Conservation (phyloP, 306 rosid species). For the Vachellia collinsii region DNA sequence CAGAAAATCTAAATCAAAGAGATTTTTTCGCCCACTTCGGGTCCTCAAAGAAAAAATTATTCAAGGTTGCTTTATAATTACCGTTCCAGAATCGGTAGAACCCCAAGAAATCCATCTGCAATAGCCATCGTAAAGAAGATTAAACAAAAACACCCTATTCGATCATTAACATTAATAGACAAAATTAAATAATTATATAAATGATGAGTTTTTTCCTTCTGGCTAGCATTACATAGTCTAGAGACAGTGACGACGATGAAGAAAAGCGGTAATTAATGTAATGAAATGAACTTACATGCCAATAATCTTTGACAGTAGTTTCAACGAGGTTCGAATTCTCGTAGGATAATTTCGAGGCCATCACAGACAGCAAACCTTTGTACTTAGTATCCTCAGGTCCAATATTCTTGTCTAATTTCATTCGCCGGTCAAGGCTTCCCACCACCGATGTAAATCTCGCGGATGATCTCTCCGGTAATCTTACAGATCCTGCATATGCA, state of each 20-base stretch:
- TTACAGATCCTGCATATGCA: conserved; percentile 39
- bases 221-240: not conserved
- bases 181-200: not conserved
- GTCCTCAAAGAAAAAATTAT: conserved; percentile 12
- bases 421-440: conserved; percentile 40
- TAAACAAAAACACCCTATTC: not conserved
- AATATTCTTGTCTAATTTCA: conserved; percentile 46
- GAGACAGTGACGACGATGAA: not conserved
- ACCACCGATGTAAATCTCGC: conserved; percentile 26
- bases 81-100: conserved; percentile 48
- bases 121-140: not conserved
- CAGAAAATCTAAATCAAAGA: conserved; percentile 2
- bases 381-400: conserved; percentile 28
- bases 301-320: conserved; percentile 31
- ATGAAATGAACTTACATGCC: conserved; percentile 46
- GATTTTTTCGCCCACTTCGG: not conserved
- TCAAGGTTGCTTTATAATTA: conserved; percentile 20
- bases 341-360: conserved; percentile 55
- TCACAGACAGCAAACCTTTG: conserved; percentile 39
- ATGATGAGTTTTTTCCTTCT: too few species aligned
- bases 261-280: too few species aligned
- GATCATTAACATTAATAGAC: not conserved
- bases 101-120: conserved; percentile 56
- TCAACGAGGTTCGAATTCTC: conserved; percentile 41
- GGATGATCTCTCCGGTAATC: conserved; percentile 37